Conservation (phyloP, 129 eudicot genomes). For the Tagetes erecta region DNA sequence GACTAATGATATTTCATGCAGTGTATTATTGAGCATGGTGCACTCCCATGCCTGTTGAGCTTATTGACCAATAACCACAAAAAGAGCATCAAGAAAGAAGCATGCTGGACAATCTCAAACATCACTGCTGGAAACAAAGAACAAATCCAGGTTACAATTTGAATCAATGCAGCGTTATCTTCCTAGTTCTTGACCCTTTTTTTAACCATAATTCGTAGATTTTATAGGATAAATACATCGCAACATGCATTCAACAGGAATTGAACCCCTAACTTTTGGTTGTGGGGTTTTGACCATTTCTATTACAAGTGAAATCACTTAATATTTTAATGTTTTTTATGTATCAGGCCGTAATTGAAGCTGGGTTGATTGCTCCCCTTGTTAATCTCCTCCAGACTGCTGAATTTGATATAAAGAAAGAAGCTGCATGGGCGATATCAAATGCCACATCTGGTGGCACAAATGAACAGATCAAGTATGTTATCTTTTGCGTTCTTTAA, state of each 20-base stretch:
- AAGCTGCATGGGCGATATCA: conserved; percentile 94
- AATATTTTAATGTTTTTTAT: background rate
- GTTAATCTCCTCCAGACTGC: conserved; percentile 77
- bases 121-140: conserved; percentile 94
- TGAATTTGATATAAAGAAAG: conserved; percentile 89
- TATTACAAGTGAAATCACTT: background rate
- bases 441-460: conserved; percentile 91
- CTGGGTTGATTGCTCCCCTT: conserved; percentile 69
- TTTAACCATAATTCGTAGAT: too few relatives aligned
- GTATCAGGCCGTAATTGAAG: conserved; percentile 68
- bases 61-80: conserved; percentile 85
- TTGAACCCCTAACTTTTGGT: too few relatives aligned
- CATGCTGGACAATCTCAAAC: conserved; percentile 96
- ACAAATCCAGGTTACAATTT: conserved; percentile 66
- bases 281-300: background rate
- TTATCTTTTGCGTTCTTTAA: conserved; percentile 17
- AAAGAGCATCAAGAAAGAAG: conserved; percentile 94
- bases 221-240: too few relatives aligned
- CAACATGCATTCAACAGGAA: too few relatives aligned
- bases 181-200: background rate
- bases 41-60: conserved; percentile 76
- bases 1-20: conserved; percentile 32
- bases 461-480: conserved; percentile 68
- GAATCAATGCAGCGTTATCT: conserved; percentile 20
- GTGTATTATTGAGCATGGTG: conserved; percentile 81